Evolutionary conservation across 2,329 filamentous ascomycete genomes (phyloP).

Genomic region (Chaetomium globosum): DNA sequence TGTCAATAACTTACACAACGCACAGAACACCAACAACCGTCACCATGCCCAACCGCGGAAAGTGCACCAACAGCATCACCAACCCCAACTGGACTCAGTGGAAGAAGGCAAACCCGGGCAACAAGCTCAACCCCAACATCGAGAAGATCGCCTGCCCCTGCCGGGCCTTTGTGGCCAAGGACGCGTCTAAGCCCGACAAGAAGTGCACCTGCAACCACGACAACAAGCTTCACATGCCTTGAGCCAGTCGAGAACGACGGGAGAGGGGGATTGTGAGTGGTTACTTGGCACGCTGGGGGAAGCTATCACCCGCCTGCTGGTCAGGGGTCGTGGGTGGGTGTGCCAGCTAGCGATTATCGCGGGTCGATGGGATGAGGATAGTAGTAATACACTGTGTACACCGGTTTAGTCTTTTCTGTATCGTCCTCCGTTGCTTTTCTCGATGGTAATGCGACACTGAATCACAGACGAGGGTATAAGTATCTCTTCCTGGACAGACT

Average conservation of each 20-base stretch:
- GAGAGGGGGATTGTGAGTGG: neutral
- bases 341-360: neutral
- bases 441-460: neutral
- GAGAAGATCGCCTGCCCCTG: neutral
- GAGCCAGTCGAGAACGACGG: neutral
- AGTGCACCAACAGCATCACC: constrained; percentile 1
- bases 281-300: no score
- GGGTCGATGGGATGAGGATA: neutral
- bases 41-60: constrained; percentile 4
- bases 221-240: neutral
- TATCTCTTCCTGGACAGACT: neutral
- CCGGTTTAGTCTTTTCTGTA: neutral
- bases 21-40: neutral
- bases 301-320: no score
- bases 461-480: neutral
- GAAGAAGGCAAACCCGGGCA: neutral
- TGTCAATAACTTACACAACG: neutral
- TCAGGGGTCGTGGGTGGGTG: no score
- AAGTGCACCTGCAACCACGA: constrained; percentile 8
- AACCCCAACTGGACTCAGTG: neutral
- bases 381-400: neutral
- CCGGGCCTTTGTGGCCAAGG: neutral
- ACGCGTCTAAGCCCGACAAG: constrained; percentile 1
- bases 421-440: neutral
- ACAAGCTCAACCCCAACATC: neutral